Evolutionary conservation across 1,139 yeast genomes (phyloP).

Genomic region (Candida pseudocylindracea): DNA sequence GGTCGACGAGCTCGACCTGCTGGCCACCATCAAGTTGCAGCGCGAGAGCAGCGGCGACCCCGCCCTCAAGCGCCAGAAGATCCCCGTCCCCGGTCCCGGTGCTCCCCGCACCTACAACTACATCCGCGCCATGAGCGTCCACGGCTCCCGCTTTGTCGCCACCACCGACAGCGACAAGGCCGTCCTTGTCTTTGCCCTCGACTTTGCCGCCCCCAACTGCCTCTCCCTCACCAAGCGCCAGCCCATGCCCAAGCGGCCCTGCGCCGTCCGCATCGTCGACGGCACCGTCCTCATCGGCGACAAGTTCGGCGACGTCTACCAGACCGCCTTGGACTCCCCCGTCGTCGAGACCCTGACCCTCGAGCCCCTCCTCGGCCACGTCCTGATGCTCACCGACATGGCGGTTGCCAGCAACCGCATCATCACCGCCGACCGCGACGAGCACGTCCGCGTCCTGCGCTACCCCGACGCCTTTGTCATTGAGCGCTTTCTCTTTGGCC

Average conservation of each 20-base stretch:
- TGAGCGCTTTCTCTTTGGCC: slow-evolving; percentile 75
- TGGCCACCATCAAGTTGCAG: slow-evolving; percentile 22
- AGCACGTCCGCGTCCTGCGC: slow-evolving; percentile 74
- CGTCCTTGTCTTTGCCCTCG: slow-evolving; percentile 34
- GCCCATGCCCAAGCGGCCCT: slow-evolving; percentile 75
- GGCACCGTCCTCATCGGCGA: slow-evolving; percentile 56
- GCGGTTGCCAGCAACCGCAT: slow-evolving; percentile 28
- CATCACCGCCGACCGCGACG: slow-evolving; percentile 85
- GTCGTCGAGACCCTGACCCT: slow-evolving; percentile 12
- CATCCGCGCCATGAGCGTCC: slow-evolving; percentile 29
- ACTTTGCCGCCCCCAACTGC: slow-evolving; percentile 11
- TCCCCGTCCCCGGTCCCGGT: slow-evolving; percentile 40
- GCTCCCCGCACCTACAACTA: slow-evolving; percentile 45
- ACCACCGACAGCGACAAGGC: slow-evolving; percentile 76
- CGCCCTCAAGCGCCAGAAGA: background rate
- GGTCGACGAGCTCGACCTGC: slow-evolving; percentile 32
- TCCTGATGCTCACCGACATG: slow-evolving; percentile 79
- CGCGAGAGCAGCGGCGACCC: slow-evolving; percentile 6
- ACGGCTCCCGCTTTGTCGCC: slow-evolving; percentile 32
- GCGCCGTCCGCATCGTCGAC: slow-evolving; percentile 46
- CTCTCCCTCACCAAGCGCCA: slow-evolving; percentile 44
- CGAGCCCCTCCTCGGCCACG: slow-evolving; percentile 85
- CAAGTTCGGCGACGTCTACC: slow-evolving; percentile 89
- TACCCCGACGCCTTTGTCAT: slow-evolving; percentile 64
- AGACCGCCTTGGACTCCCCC: slow-evolving; percentile 10